phyloP scores from a whole-genome alignment of 441 rosid species.

The Lepidium campestre region DNA sequence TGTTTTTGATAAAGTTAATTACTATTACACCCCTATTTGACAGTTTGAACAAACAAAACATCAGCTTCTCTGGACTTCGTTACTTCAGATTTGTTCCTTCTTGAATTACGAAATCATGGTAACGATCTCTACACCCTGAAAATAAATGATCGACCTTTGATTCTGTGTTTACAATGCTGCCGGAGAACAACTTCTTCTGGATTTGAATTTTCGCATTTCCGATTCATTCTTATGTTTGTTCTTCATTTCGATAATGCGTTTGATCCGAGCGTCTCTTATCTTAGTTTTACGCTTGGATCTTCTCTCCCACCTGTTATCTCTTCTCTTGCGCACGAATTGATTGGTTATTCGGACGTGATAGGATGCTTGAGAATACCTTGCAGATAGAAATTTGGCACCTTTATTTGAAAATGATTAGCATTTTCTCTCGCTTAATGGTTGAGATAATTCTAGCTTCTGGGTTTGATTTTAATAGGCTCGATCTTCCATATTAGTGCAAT shows the following conservation, averaged over 20 bases:
- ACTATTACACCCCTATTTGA: background rate
- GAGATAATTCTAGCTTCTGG: background rate
- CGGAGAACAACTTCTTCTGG: background rate
- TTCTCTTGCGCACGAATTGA: background rate
- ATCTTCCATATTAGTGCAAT: background rate
- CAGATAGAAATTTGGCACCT: conserved; percentile 3
- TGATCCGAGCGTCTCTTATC: background rate
- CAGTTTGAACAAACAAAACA: background rate
- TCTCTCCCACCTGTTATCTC: background rate
- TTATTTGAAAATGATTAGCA: background rate
- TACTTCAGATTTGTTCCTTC: background rate
- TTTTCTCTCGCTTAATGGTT: background rate
- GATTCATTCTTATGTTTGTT: background rate
- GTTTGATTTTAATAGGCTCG: background rate
- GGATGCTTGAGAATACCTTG: background rate
- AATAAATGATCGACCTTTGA: background rate
- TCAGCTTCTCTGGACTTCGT: background rate
- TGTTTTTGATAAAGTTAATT: background rate
- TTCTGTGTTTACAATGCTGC: background rate
- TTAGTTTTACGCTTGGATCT: conserved; percentile 16
- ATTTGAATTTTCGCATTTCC: background rate
- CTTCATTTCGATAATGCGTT: background rate
- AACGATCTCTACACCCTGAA: background rate
- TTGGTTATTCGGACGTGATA: background rate
- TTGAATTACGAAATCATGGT: conserved; percentile 13